phyloP scores from a whole-genome alignment of 441 rosid species.

The Melastoma candidum region DNA sequence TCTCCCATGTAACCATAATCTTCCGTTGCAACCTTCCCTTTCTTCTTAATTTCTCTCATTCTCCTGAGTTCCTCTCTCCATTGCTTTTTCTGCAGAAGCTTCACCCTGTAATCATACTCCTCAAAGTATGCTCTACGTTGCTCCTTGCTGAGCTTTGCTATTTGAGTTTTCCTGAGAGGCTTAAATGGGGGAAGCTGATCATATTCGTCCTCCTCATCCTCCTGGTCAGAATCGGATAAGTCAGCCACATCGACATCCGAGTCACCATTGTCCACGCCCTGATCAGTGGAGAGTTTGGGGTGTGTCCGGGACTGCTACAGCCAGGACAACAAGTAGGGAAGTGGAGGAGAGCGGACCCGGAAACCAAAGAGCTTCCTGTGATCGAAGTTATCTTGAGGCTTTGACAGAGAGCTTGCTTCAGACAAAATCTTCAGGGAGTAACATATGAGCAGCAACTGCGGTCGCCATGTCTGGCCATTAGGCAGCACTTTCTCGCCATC shows the following conservation, averaged over 20 bases:
- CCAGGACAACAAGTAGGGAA: conserved; percentile 80
- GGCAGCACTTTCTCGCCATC: conserved; percentile 87
- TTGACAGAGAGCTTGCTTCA: conserved; percentile 68
- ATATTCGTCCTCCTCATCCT: conserved; percentile 83
- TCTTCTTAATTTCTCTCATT: conserved; percentile 68
- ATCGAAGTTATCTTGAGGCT: conserved; percentile 74
- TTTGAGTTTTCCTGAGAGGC: conserved; percentile 60
- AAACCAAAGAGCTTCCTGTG: conserved; percentile 75
- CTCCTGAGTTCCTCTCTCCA: conserved; percentile 66
- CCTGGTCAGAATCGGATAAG: conserved; percentile 66
- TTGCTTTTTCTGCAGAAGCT: conserved; percentile 69
- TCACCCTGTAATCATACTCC: conserved; percentile 77
- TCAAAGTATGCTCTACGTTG: conserved; percentile 64
- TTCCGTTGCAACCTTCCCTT: conserved; percentile 38
- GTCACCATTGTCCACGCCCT: conserved; percentile 68
- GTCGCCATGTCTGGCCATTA: conserved; percentile 85
- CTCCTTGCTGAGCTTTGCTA: conserved; percentile 53
- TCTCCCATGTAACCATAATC: conserved; percentile 38
- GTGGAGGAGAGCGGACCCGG: conserved; percentile 75
- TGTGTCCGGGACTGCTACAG: conserved; percentile 84
- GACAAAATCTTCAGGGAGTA: conserved; percentile 74
- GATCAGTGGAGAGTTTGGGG: conserved; percentile 63
- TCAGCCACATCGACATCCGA: conserved; percentile 80
- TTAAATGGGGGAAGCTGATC: conserved; percentile 94
- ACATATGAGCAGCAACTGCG: conserved; percentile 63